Evolutionary conservation across 2,329 filamentous ascomycete genomes (phyloP), one percentile per base, ranked within the genome.

Genomic region (Dryadomyces quercivorus): DNA sequence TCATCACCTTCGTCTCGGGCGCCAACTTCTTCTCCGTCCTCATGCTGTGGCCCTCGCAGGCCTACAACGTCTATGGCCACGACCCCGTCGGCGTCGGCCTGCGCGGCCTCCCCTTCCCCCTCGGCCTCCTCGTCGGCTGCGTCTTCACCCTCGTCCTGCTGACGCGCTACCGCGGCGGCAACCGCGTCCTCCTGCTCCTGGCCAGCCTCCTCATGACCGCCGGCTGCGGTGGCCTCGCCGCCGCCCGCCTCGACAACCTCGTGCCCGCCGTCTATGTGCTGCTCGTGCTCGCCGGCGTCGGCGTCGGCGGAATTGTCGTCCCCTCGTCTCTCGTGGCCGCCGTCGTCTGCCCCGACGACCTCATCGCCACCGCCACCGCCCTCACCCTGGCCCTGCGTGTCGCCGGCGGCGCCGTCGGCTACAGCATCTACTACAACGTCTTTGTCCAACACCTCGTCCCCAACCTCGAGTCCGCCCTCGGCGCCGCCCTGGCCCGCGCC

Each of bases 361-460:
- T 86, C 6, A 86, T 88, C 58, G 84, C 81, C 8, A 86, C 84
- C 2, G 75, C 86, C 48, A 78, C 82, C 1, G 82, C 84, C 6
- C 70, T 88, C 21, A 86, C 84, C 0, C 75, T 87, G 42, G 77
- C 81, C n/a, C 79, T 87, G 59, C 81, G 84, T 42, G 81, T 85
- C 54, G 75, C 86, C 40, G 84, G 84, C 49, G 83, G 83, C 34
- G 75, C 77, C 13, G 76, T 86, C 56, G 83, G 80, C 38, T 85
- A 82, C 63, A 74, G 75, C n/a, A 70, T 77, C 49, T 74, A 73
- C 62, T 83, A 73, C 67, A 78, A 79, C 59, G 69, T 79, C n/a
- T 76, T 77, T 57, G 63, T 72, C 54, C 63, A 69, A 54, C 73
- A 74, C 59, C 74, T 78, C 46, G 61, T 70, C 4, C 70, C 70